phyloP scores from a whole-genome alignment of 768 basidiomycete species.

The Paxillus rubicundulus region DNA sequence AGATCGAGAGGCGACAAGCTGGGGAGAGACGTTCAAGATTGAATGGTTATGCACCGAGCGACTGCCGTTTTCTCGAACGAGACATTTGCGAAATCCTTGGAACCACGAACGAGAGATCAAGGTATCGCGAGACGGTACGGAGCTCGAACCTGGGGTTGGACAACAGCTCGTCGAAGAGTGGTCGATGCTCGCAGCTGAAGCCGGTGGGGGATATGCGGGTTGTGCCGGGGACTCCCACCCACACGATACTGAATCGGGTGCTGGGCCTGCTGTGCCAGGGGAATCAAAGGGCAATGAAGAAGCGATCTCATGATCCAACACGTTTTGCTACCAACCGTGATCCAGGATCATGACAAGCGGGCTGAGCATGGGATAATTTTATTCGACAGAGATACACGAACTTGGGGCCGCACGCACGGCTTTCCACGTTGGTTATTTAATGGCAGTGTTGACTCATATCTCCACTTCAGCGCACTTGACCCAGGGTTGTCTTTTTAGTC shows the following conservation, averaged over 20 bases:
- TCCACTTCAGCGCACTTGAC: conserved; percentile 16
- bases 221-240: background rate
- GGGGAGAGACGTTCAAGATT: conserved; percentile 80
- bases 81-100: conserved; percentile 89
- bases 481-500: too few relatives aligned
- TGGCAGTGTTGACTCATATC: conserved; percentile 5
- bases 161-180: conserved; percentile 69
- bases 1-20: conserved; percentile 37
- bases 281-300: background rate
- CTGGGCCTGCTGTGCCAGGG: background rate
- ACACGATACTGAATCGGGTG: background rate
- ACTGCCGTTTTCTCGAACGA: conserved; percentile 72
- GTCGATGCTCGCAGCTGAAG: conserved; percentile 37
- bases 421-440: conserved; percentile 8
- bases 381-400: background rate
- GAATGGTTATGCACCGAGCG: conserved; percentile 76
- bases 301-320: background rate
- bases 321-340: too few relatives aligned
- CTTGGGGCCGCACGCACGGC: background rate
- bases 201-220: background rate
- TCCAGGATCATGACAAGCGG: too few relatives aligned
- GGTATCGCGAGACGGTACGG: conserved; percentile 87
- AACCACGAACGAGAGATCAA: conserved; percentile 82
- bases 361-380: too few relatives aligned
- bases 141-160: conserved; percentile 80